Conservation (phyloP, 805 yeast genomes). For the Saccharomyces paradoxus region DNA sequence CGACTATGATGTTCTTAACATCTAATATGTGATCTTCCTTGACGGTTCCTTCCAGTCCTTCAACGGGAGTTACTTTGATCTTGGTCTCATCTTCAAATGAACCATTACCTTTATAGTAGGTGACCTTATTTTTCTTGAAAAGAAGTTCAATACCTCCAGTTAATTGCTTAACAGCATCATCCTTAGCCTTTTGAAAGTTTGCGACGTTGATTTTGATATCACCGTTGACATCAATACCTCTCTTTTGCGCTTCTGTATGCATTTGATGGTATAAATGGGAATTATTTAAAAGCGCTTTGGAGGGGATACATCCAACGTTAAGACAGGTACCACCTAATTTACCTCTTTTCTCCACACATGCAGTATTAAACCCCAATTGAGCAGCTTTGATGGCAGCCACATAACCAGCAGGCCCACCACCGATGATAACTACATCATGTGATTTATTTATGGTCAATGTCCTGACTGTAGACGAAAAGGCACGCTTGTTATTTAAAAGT, state of each 20-base stretch:
- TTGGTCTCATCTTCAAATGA: conserved; percentile 75
- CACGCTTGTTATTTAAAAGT: neutral
- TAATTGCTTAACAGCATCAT: conserved; percentile 76
- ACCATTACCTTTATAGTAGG: conserved; percentile 89
- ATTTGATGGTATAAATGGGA: conserved; percentile 88
- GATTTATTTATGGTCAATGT: conserved; percentile 29
- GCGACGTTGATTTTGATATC: conserved; percentile 69
- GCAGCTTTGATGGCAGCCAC: conserved; percentile 99
- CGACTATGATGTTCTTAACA: conserved; percentile 86
- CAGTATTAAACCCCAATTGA: conserved; percentile 88
- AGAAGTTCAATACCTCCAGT: conserved; percentile 92
- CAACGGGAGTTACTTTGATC: conserved; percentile 75
- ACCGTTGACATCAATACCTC: conserved; percentile 80
- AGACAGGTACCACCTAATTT: conserved; percentile 95
- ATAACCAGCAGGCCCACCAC: conserved; percentile 99
- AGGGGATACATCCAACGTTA: conserved; percentile 98
- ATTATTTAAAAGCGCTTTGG: conserved; percentile 90
- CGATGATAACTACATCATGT: conserved; percentile 89
- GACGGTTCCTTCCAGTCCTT: conserved; percentile 67
- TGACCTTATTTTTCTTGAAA: conserved; percentile 91
- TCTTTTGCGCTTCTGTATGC: conserved; percentile 67
- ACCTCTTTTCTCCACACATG: conserved; percentile 96
- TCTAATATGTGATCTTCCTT: conserved; percentile 54
- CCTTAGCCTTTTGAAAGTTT: conserved; percentile 85
- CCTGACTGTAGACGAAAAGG: neutral